Conservation (phyloP, 345 rosid species). For the Camelina laxa region DNA sequence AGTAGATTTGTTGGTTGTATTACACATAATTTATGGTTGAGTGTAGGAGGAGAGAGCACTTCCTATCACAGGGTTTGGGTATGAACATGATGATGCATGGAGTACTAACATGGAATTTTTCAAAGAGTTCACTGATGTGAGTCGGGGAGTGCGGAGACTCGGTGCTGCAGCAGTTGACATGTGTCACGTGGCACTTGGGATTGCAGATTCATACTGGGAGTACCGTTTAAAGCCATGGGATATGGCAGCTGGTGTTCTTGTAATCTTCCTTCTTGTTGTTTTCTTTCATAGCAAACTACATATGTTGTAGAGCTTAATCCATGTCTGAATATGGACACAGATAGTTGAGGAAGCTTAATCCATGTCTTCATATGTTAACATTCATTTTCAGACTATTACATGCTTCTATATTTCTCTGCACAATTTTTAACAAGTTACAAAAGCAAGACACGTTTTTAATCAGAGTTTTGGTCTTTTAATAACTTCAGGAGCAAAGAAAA, state of each 20-base stretch:
- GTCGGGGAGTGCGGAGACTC: conserved; percentile 93
- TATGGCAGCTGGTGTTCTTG: conserved; percentile 99
- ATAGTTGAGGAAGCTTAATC: conserved; percentile 98
- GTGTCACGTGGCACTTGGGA: conserved; percentile 97
- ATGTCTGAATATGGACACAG: conserved; percentile 47
- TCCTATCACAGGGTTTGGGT: conserved; percentile 97
- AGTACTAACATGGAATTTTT: conserved; percentile 82
- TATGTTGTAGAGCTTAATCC: conserved; percentile 20
- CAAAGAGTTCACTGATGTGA: conserved; percentile 91
- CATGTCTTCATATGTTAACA: no score
- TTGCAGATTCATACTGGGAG: conserved; percentile 94
- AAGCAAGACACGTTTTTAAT: no score
- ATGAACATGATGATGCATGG: conserved; percentile 96
- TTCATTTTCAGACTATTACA: no score
- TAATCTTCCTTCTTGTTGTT: conserved; percentile 37
- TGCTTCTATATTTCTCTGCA: no score
- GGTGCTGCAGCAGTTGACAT: conserved; percentile 99
- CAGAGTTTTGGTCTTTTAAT: no score
- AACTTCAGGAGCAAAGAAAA: no score
- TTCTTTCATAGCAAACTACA: conserved; percentile 7
- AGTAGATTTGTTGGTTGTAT: conserved; percentile 5
- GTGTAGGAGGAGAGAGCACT: conserved; percentile 87
- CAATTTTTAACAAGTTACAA: no score
- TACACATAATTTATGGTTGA: neutral
- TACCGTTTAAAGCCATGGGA: conserved; percentile 99